phyloP scores from a whole-genome alignment of 495 filamentous ascomycete genomes.

The Hyaloscypha finlandica region DNA sequence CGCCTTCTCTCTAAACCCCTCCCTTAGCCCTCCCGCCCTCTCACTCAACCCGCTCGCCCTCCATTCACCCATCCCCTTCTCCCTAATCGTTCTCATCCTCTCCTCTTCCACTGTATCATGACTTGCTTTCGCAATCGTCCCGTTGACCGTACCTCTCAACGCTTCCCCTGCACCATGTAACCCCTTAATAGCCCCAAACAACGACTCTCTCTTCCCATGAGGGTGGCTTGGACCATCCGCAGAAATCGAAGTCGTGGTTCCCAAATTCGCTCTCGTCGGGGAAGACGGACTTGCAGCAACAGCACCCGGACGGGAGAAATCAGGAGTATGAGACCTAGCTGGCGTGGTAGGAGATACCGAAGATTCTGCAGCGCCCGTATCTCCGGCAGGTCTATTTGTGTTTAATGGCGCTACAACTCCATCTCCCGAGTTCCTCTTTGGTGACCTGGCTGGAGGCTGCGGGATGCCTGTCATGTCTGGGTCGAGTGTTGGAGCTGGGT shows the following conservation, averaged over 20 bases:
- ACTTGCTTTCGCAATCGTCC: slow-evolving; percentile 14
- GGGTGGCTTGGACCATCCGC: background rate
- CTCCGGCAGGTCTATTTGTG: background rate
- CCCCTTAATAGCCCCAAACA: slow-evolving; percentile 16
- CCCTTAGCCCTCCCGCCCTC: slow-evolving; percentile 10
- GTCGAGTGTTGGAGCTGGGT: background rate
- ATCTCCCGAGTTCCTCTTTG: slow-evolving; percentile 22
- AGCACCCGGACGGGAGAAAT: slow-evolving; percentile 15
- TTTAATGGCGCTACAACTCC: slow-evolving; percentile 12
- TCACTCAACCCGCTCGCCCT: slow-evolving; percentile 22
- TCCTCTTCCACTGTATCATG: slow-evolving; percentile 25
- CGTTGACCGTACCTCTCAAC: slow-evolving; percentile 21
- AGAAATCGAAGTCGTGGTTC: background rate
- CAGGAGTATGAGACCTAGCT: slow-evolving; percentile 5
- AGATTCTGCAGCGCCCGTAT: background rate
- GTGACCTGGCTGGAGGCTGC: slow-evolving; percentile 5
- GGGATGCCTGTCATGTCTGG: background rate
- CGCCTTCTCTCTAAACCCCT: slow-evolving; percentile 19
- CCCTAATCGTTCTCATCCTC: slow-evolving; percentile 18
- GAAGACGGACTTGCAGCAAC: background rate
- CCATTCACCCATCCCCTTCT: slow-evolving; percentile 22
- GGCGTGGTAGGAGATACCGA: background rate
- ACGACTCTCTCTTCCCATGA: slow-evolving; percentile 3
- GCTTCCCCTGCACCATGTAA: slow-evolving; percentile 24
- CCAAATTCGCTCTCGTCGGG: background rate